Evolutionary conservation across 305 asterid species (phyloP), one percentile per base, ranked within the genome.

Genomic region (Fraxinus velutina): DNA sequence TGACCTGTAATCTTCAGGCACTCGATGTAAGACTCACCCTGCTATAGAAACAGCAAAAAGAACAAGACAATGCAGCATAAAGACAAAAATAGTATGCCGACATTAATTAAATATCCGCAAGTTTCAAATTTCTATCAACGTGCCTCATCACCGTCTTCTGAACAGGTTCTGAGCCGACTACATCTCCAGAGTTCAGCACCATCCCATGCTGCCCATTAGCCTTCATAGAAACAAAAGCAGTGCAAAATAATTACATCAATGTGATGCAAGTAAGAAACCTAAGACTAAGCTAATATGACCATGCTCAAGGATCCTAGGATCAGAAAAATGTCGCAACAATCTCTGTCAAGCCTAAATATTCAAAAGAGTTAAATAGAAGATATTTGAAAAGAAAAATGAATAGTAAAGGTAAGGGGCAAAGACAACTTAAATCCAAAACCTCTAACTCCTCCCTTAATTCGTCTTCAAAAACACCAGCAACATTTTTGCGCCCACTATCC

Each of bases 401-500:
- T 32, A 21, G 24, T 5, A 30, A 42, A 17, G 19, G 64, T 47
- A 47, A 81, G 76, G 85, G 78, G 78, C 44, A 85, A 85, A 83
- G 85, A 71, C 79, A 90, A 91, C 89, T 84, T 83, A 83, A 86
- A 83, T 89, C 90, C 86, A 83, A 89, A 92, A 93, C 96, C 98
- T 92, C 97, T 77, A 89, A 85, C 91, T 91, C 83, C 85, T 88
- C 89, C 87, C 17, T 91, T 80, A 89, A 64, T 80, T 89, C 95
- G 83, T 90, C 91, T 82, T 81, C 93, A 82, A 87, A 84, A 75
- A 83, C 77, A 13, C 85, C 83, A 52, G 90, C 86, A 79, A 84
- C 89, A 72, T 86, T 87, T 78, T 85, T 86, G 79, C 83, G 52
- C 57, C 84, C 91, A 77, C 79, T 87, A 84, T 88, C 86, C 83